A percentile compares a stretch with the other conserved stretches of the same genome.
These are phyloP conservation scores for Lipomyces yarrowii DNA, from an alignment of 1,139 yeast genomes.

Conservation along the genomic window DNA sequence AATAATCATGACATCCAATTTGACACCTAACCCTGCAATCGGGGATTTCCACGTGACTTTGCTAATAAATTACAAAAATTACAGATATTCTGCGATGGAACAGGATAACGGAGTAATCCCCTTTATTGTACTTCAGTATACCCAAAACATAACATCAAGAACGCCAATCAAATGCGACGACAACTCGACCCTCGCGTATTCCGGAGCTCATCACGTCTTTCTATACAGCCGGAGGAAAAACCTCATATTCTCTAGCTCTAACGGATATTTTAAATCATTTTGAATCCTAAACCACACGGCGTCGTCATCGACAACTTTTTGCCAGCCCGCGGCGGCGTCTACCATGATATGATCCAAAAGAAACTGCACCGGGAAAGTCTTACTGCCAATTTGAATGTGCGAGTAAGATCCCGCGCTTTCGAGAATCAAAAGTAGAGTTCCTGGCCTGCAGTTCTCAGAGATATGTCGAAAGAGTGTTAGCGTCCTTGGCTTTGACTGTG, in stretches of 20 bases:
- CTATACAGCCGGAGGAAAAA: slow-evolving; percentile 73
- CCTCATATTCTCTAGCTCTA: slow-evolving; percentile 85
- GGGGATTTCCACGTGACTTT: too few species aligned
- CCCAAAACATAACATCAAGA: not conserved
- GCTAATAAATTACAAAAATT: too few species aligned
- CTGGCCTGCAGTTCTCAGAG: slow-evolving; percentile 51
- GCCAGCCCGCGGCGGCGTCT: slow-evolving; percentile 61
- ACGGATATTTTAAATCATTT: slow-evolving; percentile 57
- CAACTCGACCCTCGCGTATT: not conserved
- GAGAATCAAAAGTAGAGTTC: slow-evolving; percentile 64
- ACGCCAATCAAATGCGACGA: not conserved
- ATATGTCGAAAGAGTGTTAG: slow-evolving; percentile 59
- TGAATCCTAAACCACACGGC: slow-evolving; percentile 79
- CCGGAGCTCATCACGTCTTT: slow-evolving; percentile 1
- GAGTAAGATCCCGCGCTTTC: slow-evolving; percentile 93
- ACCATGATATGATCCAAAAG: slow-evolving; percentile 69
- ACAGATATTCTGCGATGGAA: too few species aligned
- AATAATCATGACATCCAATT: too few species aligned
- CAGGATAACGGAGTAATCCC: too few species aligned
- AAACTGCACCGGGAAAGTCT: slow-evolving; percentile 79
- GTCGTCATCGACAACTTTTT: slow-evolving; percentile 62
- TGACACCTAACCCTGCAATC: not conserved
- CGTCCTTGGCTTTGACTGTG: slow-evolving; percentile 65
- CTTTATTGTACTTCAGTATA: too few species aligned
- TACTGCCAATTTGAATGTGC: slow-evolving; percentile 72